These are phyloP conservation scores for Cercis canadensis DNA, from an alignment of 306 rosid genomes.

Conservation along the genomic window DNA sequence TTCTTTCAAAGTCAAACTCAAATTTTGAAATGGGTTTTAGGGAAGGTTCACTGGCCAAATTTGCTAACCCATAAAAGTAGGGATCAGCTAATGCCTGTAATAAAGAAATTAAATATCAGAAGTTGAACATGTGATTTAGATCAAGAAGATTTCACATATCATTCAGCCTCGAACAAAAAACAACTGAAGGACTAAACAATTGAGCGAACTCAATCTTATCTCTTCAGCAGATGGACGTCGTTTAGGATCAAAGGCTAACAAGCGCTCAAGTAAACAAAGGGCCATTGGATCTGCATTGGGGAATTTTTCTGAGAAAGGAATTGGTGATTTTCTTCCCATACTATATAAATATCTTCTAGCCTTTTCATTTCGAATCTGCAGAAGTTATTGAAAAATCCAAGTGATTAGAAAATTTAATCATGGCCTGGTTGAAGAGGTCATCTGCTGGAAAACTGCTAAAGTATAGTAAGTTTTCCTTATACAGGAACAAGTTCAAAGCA, in stretches of 20 bases:
- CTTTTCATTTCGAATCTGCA: conserved; percentile 72
- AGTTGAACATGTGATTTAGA: background rate
- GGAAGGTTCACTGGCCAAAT: conserved; percentile 57
- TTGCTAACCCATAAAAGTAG: conserved; percentile 61
- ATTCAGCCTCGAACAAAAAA: background rate
- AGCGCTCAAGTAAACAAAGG: conserved; percentile 58
- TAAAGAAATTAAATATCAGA: conserved; percentile 25
- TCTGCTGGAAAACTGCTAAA: background rate
- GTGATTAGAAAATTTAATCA: background rate
- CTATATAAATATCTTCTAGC: conserved; percentile 63
- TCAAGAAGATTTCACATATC: too few species aligned
- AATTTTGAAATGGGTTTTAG: conserved; percentile 61
- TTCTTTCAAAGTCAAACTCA: conserved; percentile 72
- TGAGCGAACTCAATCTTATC: conserved; percentile 40
- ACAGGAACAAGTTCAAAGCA: background rate
- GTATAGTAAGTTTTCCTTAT: background rate
- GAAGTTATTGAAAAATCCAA: conserved; percentile 12
- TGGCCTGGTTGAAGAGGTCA: background rate
- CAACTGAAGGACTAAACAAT: background rate
- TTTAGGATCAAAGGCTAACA: conserved; percentile 71
- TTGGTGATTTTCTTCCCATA: conserved; percentile 55
- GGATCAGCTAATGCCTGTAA: conserved; percentile 70
- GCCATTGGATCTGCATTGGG: conserved; percentile 67
- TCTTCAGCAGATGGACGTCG: conserved; percentile 73
- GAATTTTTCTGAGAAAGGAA: conserved; percentile 59